A percentile compares a stretch with the other conserved stretches of the same genome.
Conservation (phyloP, 2,329 filamentous ascomycete species). For the Emmonsia crescens region DNA sequence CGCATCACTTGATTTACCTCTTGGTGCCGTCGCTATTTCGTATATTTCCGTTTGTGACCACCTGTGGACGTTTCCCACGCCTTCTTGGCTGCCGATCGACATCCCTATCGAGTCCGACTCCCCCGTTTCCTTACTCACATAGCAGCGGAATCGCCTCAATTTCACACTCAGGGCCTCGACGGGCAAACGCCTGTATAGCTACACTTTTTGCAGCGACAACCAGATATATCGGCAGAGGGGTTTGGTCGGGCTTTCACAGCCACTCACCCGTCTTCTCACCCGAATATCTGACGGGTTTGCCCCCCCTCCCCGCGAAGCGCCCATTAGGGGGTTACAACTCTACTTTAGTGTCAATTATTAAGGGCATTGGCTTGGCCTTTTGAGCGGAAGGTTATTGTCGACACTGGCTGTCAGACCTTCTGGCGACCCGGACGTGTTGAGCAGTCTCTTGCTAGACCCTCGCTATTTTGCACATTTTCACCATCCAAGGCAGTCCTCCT, state of each 20-base stretch:
- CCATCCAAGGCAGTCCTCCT: neutral
- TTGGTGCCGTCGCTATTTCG: neutral
- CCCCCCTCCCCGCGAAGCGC: neutral
- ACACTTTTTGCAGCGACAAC: neutral
- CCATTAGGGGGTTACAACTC: neutral
- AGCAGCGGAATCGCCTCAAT: neutral
- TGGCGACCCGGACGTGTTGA: neutral
- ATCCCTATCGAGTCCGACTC: neutral
- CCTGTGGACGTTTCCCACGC: neutral
- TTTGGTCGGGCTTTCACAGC: neutral
- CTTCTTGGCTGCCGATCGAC: neutral
- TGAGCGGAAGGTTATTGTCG: neutral
- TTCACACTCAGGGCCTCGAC: neutral
- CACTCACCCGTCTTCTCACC: neutral
- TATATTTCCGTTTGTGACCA: neutral
- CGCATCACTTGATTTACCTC: neutral
- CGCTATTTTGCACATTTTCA: neutral
- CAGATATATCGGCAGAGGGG: neutral
- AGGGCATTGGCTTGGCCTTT: neutral
- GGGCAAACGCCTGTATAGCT: neutral
- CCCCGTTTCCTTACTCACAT: neutral
- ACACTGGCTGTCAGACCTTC: conserved; percentile 1
- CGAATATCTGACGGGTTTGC: neutral
- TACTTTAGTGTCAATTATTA: neutral
- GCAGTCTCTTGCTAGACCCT: neutral